phyloP scores from a whole-genome alignment of 441 rosid genomes.

The Adansonia madagascariensis region DNA sequence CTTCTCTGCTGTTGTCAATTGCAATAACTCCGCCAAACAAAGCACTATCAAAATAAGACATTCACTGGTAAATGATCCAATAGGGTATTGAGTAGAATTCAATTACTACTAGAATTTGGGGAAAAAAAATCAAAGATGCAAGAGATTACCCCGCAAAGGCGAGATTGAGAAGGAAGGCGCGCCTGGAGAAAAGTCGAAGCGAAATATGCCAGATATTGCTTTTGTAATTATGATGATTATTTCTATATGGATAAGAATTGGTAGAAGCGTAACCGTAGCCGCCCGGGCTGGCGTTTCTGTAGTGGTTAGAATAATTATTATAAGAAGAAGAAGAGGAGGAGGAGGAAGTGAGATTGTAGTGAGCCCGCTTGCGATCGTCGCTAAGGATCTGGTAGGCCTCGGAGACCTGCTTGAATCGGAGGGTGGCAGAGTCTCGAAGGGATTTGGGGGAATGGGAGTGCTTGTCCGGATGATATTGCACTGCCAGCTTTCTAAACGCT shows the following conservation, averaged over 20 bases:
- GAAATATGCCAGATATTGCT: constrained; percentile 35
- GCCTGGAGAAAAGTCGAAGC: constrained; percentile 62
- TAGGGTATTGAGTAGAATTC: background rate
- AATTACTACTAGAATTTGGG: background rate
- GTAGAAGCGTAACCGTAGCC: constrained; percentile 14
- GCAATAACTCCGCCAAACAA: constrained; percentile 51
- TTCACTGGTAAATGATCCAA: background rate
- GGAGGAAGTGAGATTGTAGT: constrained; percentile 51
- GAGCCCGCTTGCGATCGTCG: constrained; percentile 71
- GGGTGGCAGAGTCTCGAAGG: constrained; percentile 56
- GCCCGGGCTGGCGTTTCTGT: constrained; percentile 20
- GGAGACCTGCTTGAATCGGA: constrained; percentile 73
- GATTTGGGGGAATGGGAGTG: constrained; percentile 67
- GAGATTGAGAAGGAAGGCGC: constrained; percentile 69
- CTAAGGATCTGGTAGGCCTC: constrained; percentile 82
- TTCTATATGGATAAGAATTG: background rate
- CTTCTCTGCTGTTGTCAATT: constrained; percentile 62
- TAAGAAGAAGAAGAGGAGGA: constrained; percentile 20
- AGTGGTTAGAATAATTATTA: constrained; percentile 30
- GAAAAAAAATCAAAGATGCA: background rate
- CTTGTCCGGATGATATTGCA: constrained; percentile 79
- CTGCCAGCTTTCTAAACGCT: constrained; percentile 76
- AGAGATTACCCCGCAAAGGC: constrained; percentile 65
- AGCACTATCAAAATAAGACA: constrained; percentile 45
- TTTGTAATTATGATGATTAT: constrained; percentile 27